These are phyloP conservation scores for Haplographium delicatum DNA, from an alignment of 495 filamentous ascomycete species.

Conservation along the genomic window DNA sequence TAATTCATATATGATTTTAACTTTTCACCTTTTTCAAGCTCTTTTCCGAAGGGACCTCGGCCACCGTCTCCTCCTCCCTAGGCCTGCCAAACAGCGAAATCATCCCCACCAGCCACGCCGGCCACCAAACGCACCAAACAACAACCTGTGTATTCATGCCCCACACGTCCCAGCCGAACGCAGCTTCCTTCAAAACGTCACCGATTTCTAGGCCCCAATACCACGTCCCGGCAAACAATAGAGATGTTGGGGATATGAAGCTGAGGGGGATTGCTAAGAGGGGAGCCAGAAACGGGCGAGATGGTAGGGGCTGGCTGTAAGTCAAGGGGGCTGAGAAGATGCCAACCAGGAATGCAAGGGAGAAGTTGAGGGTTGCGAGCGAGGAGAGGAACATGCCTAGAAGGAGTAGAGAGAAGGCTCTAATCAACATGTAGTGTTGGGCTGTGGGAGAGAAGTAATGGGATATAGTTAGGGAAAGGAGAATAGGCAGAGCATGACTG, in stretches of 20 bases:
- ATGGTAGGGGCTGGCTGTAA: constrained; percentile 55
- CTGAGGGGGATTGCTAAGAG: constrained; percentile 40
- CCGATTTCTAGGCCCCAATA: constrained; percentile 47
- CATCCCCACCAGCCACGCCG: constrained; percentile 72
- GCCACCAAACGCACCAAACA: constrained; percentile 99
- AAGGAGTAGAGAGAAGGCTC: constrained; percentile 86
- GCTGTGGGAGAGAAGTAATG: constrained; percentile 45
- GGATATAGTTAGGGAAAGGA: constrained; percentile 49
- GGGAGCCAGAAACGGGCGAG: constrained; percentile 24
- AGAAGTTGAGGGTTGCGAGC: constrained; percentile 95
- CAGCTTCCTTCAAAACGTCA: constrained; percentile 64
- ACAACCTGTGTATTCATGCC: constrained; percentile 87
- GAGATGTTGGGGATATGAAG: constrained; percentile 57
- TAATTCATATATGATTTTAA: neutral
- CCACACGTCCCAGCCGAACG: constrained; percentile 87
- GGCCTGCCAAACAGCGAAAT: constrained; percentile 35
- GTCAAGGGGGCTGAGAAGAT: constrained; percentile 69
- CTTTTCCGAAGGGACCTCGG: neutral
- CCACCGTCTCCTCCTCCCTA: neutral
- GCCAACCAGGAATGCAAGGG: constrained; percentile 80
- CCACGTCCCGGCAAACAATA: constrained; percentile 48
- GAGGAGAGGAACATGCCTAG: constrained; percentile 88
- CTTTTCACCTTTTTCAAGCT: neutral
- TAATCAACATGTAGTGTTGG: constrained; percentile 72
- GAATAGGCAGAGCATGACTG: constrained; percentile 53